These are phyloP conservation scores for Hura crepitans DNA, from an alignment of 441 rosid genomes.

Conservation along the genomic window DNA sequence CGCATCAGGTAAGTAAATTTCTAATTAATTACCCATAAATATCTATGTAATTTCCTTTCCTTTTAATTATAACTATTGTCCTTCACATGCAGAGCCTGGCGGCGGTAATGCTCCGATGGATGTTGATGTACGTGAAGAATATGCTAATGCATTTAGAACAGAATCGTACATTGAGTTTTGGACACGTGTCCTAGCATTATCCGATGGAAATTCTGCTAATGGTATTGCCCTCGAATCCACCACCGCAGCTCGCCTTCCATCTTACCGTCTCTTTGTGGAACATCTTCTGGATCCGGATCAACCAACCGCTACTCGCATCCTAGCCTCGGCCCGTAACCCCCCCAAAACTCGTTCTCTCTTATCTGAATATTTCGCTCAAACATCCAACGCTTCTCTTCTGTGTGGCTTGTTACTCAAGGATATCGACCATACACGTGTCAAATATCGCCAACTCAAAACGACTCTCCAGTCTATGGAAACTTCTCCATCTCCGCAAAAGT, in stretches of 20 bases:
- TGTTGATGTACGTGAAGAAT: constrained; percentile 67
- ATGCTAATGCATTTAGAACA: constrained; percentile 75
- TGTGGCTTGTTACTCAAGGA: constrained; percentile 49
- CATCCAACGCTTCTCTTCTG: constrained; percentile 50
- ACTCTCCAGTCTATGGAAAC: constrained; percentile 24
- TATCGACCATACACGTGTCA: constrained; percentile 43
- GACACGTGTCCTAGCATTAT: constrained; percentile 47
- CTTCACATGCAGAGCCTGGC: constrained; percentile 14
- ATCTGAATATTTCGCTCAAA: constrained; percentile 47
- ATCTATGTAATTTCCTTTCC: background rate
- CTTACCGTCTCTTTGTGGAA: constrained; percentile 68
- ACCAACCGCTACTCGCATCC: constrained; percentile 34
- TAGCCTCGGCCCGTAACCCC: constrained; percentile 26
- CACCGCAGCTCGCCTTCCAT: constrained; percentile 63
- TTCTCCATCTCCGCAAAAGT: background rate
- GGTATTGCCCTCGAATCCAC: constrained; percentile 35
- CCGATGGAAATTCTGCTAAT: constrained; percentile 21
- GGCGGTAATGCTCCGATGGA: constrained; percentile 1
- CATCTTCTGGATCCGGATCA: constrained; percentile 68
- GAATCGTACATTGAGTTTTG: constrained; percentile 72
- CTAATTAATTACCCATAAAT: no score
- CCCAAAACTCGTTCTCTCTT: constrained; percentile 33
- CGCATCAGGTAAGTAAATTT: constrained; percentile 18
- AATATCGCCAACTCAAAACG: constrained; percentile 30
- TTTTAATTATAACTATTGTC: constrained; percentile 15